These are phyloP conservation scores for Pseudocercospora fijiensis DNA, from an alignment of 2,329 filamentous ascomycete species.

Conservation along the genomic window DNA sequence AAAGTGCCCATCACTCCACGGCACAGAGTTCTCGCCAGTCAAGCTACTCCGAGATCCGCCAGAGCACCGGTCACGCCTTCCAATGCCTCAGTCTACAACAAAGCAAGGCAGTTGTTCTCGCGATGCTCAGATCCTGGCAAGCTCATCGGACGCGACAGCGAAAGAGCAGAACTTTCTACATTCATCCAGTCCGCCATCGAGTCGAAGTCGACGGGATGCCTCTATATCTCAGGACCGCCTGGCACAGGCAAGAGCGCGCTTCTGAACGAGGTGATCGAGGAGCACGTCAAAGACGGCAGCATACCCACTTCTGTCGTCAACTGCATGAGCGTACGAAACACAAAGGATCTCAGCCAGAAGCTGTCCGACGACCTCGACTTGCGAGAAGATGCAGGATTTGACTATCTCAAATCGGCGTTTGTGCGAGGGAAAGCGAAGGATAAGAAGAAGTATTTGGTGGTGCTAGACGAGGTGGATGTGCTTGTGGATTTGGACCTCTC, in stretches of 20 bases:
- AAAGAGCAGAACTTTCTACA: conserved; percentile 62
- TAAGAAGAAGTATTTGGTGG: conserved; percentile 69
- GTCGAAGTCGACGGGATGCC: conserved; percentile 68
- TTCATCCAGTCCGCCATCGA: conserved; percentile 68
- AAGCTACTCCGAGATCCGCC: conserved; percentile 75
- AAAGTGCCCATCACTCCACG: conserved; percentile 74
- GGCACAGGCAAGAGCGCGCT: conserved; percentile 97
- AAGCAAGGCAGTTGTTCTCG: conserved; percentile 82
- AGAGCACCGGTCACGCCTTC: conserved; percentile 71
- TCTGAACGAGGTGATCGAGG: conserved; percentile 72
- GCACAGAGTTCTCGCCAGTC: conserved; percentile 76
- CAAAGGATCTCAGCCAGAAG: conserved; percentile 78
- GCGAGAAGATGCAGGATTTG: conserved; percentile 62
- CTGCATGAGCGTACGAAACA: conserved; percentile 93
- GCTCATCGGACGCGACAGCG: conserved; percentile 73
- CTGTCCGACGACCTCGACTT: conserved; percentile 69
- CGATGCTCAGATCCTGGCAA: conserved; percentile 72
- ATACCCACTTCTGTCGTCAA: conserved; percentile 81
- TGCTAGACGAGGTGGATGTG: conserved; percentile 93
- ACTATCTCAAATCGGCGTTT: conserved; percentile 69
- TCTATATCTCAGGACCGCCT: conserved; percentile 93
- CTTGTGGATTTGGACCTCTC: conserved; percentile 85
- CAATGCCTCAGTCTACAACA: conserved; percentile 74
- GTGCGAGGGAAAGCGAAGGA: conserved; percentile 57
- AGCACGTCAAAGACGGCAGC: conserved; percentile 51